A percentile compares a stretch with the other conserved stretches of the same genome.
Evolutionary conservation across 306 rosid species (phyloP).

Genomic region (Echinosophora koreensis): DNA sequence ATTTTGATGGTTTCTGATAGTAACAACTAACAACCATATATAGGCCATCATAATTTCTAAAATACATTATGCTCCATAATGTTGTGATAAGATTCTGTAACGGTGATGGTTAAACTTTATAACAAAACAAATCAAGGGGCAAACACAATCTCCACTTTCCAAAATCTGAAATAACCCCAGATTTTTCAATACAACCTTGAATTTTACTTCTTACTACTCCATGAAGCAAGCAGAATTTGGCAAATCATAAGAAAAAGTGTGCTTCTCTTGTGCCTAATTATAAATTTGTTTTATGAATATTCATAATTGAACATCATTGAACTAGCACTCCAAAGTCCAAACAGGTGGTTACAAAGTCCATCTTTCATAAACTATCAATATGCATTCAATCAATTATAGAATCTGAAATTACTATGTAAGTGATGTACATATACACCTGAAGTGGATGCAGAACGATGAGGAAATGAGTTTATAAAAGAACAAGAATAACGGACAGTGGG

Average conservation of each 20-base stretch:
- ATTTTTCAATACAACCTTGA: neutral
- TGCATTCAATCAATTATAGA: conserved; percentile 21
- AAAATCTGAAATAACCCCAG: neutral
- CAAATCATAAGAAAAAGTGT: neutral
- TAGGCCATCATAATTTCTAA: conserved; percentile 36
- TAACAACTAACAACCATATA: neutral
- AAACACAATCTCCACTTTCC: neutral
- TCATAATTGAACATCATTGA: conserved; percentile 14
- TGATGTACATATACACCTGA: neutral
- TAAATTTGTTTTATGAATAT: conserved; percentile 19
- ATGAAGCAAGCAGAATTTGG: neutral
- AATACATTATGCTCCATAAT: neutral
- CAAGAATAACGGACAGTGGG: neutral
- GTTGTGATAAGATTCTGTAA: conserved; percentile 4
- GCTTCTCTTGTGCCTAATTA: conserved; percentile 1
- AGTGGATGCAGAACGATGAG: neutral
- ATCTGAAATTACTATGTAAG: neutral
- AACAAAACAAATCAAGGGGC: conserved; percentile 2
- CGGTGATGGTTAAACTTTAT: conserved; percentile 9
- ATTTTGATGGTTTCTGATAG: neutral
- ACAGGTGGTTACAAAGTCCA: neutral
- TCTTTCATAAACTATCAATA: conserved; percentile 22
- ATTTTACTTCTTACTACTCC: conserved; percentile 26
- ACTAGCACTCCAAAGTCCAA: conserved; percentile 26
- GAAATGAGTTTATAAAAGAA: neutral